Base-by-base conservation (phyloP, 176 grass and related monocot species). In the Carex scoparia region DNA sequence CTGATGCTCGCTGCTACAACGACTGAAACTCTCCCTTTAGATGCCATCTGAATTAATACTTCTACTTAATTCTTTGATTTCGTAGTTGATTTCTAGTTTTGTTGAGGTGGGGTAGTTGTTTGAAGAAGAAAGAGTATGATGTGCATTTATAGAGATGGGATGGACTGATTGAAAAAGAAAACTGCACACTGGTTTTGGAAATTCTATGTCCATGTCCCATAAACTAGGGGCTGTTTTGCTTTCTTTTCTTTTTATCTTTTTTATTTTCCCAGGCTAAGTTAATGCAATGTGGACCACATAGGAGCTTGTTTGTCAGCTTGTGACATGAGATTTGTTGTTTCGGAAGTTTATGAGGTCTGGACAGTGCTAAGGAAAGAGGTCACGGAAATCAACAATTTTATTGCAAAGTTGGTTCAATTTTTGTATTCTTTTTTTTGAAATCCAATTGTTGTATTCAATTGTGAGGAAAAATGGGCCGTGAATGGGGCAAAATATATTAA, bases 1-100 rank as follows among this genome's bases (percentile, higher is more conserved):
- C 89, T 77, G 1, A 93, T 84, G 75, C 85, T 95, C 23, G 87
- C 80, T 23, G 91, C 89, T 16, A 85, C 91, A n/a, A 81, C 49
- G 69, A 90, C 82, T 4, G 91, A 91, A 1, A 82, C 80, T 77
- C 69, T 95, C 0, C 89, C 84, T 4, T 80, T 69, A 27, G 30
- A 32, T 0, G 85, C 86, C 88, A 90, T 94, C 6, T 86, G 32
- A 14, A 69, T 38, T 4, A 4, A 4, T 2, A 19, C 12, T 85
- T 1, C 23, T 75, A 32, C 65, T 74, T 14, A 23, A 23, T 2
- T 11, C 44, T 18, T 44, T 15, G 10, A 38, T 42, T 16, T 12
- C 54, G 72, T 7, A 31, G 54, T 75, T 75, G 46, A 13, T 30
- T 30, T 19, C 11, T 48, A 18, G 28, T 53, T 13, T 7, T 8